phyloP scores from a whole-genome alignment of 139 green algal species.

The Spirogloea muscicola region DNA sequence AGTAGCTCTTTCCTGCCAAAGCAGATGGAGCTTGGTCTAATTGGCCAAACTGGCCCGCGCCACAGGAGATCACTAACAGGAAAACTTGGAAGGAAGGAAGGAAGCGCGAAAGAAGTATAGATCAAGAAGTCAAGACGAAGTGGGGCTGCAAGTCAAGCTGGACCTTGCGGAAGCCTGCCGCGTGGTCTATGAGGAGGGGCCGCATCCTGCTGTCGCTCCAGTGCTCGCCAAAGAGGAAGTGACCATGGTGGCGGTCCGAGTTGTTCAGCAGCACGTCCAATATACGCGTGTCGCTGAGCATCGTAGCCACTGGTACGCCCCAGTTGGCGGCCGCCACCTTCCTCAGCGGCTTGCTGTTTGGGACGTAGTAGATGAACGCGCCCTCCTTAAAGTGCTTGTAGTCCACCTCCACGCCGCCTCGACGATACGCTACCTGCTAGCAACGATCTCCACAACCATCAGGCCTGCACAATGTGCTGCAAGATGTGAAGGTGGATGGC shows the following conservation, averaged over 20 bases:
- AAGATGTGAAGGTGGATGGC: too few species aligned
- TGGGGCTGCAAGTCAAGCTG: too few species aligned
- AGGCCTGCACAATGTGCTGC: too few species aligned
- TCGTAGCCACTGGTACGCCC: conserved; percentile 44
- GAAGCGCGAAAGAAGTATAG: too few species aligned
- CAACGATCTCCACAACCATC: too few species aligned
- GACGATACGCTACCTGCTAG: conserved; percentile 54
- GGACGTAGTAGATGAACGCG: conserved; percentile 70
- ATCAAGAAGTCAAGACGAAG: too few species aligned
- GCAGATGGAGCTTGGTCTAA: too few species aligned
- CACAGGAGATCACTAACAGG: too few species aligned
- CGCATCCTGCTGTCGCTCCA: conserved; percentile 55
- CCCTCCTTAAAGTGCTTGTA: conserved; percentile 61
- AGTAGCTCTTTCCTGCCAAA: too few species aligned
- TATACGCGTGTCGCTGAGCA: conserved; percentile 73
- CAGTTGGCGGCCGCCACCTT: conserved; percentile 32
- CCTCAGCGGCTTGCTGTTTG: conserved; percentile 39
- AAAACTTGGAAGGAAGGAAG: too few species aligned
- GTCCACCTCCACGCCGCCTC: conserved; percentile 52
- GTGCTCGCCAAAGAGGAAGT: conserved; percentile 72
- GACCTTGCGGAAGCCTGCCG: conserved; percentile 64
- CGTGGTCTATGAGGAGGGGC: conserved; percentile 79
- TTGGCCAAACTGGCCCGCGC: too few species aligned
- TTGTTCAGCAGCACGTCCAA: conserved; percentile 86
- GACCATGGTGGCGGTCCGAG: conserved; percentile 70